Evolutionary conservation across 257 asterid species (phyloP), one percentile per base, ranked within the genome.

Genomic region (Solanum piurae): DNA sequence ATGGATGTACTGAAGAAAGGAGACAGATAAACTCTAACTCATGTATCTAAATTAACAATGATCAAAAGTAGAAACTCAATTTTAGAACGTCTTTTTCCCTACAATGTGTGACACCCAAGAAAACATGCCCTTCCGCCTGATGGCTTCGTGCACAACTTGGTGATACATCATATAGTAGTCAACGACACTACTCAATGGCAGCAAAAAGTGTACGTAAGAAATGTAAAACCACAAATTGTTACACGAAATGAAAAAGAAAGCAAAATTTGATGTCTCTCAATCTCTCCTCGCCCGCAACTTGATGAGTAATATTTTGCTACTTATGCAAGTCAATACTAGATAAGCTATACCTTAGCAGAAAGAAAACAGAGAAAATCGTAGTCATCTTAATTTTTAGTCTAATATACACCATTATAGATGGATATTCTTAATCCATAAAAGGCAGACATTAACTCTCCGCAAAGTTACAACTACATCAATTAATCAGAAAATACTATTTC

Each of bases 1-100:
- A 62, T 94, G 98, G 83, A 94, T 93, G 87, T 94, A 94, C 96
- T 93, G 91, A 89, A 60, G 69, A 87, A 52, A 72, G 2, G 66
- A 72, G 83, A 31, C 69, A 18, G 29, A 29, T 31, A 52, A 31
- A 84, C 18, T 88, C 87, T 38, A 86, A 20, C 64, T 88, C 87
- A 86, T 69, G 73, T 21, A 69, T 86, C 60, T 13, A 85, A 85
- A 83, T 27, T 55, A 80, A 44, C 40, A 27, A 44, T 4, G 66
- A 79, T 44, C 27, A 79, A 36, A 27, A 64, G 5, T 7, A 60
- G 37, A 71, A 46, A 88, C 27, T 23, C 84, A 33, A 33, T 8
- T 33, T 72, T 33, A 16, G 42, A 72, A 21, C 44, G 0, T 29
- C 3, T 72, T 31, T 33, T 8, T 72, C 13, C 79, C 21, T 33